A percentile compares a stretch with the other conserved stretches of the same genome.
phyloP scores from a whole-genome alignment of 192 early-diverging fungal genomes.

The Coemansia sp. region DNA sequence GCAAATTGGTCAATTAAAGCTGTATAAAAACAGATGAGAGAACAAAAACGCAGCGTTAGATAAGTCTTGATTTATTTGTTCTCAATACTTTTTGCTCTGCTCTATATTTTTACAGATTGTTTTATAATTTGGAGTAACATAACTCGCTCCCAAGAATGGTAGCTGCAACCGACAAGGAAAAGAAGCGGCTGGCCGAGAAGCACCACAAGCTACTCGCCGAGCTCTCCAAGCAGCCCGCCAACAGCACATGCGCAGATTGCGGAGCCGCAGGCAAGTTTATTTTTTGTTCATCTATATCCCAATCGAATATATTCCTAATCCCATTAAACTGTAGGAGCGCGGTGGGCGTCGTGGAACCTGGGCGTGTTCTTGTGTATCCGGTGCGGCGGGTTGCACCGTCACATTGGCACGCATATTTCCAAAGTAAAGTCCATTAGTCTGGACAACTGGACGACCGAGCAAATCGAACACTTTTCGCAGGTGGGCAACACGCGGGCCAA shows the following conservation, averaged over 20 bases:
- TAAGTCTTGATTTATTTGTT: too few relatives aligned
- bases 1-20: background rate
- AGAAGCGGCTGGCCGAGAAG: constrained; percentile 65
- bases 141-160: constrained; percentile 18
- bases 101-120: background rate
- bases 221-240: constrained; percentile 65
- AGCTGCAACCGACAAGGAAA: constrained; percentile 52
- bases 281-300: too few relatives aligned
- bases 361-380: constrained; percentile 94
- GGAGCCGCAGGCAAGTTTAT: constrained; percentile 60
- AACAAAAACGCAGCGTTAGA: background rate
- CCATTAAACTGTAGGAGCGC: constrained; percentile 59
- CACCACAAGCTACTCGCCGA: constrained; percentile 68
- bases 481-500: constrained; percentile 70
- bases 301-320: background rate
- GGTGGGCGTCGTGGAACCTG: constrained; percentile 87
- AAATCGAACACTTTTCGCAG: constrained; percentile 62
- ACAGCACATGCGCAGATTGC: constrained; percentile 75
- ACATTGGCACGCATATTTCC: constrained; percentile 86
- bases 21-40: constrained; percentile 1
- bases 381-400: constrained; percentile 78
- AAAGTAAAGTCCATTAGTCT: constrained; percentile 87
- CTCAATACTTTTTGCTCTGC: background rate
- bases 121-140: background rate
- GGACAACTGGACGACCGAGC: constrained; percentile 85